Base-by-base conservation (phyloP, 2,329 filamentous ascomycete genomes). In the Penicillium sumatraense region DNA sequence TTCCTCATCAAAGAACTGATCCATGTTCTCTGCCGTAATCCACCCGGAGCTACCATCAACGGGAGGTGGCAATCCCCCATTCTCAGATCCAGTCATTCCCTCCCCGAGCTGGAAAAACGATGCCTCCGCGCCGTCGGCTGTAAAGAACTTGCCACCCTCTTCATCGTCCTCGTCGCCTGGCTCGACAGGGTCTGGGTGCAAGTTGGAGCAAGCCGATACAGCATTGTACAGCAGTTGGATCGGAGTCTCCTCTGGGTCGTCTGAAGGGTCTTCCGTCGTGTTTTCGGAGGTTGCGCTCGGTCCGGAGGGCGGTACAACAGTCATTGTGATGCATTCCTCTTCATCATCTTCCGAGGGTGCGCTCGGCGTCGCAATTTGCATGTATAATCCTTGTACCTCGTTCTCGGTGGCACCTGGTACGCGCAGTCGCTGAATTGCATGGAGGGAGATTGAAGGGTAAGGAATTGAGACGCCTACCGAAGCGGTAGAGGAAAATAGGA, bases 1-100 rank as follows among this genome's bases (percentile, higher is more conserved):
- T 8, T 92, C 83, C 58, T 83, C 86, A 65, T 95, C 90, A 73
- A 95, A 90, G 68, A 86, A 96, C 63, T 96, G 85, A 60, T 89
- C 81, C 71, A 96, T 87, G 66, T 97, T 98, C 53, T 96, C 93
- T 8, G 90, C 89, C 14, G 93, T 98, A 68, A 98, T 80, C 79
- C 78, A 81, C 8, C 79, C 78, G 1, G 77, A 79, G 53, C 79
- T 80, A 14, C 78, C 78, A 31, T 75, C 76, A 65, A 81, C 72
- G 3, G 79, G 74, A 29, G 78, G 78, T 26, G 79, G 79, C 40
- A 81, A 53, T 3, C 72, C 76, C 2, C 75, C 73, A 41, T 70
- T 66, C 31, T 50, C 78, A 57, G 40, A 26, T 3, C 40, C 40
- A 7, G 24, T 33, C 27, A 33, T 29, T 14, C 23, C 52, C 49